Percentiles rank a stretch among this genome's conserved stretches.
phyloP scores from a whole-genome alignment of 208 protist genomes.

The Leishmania tropica region DNA sequence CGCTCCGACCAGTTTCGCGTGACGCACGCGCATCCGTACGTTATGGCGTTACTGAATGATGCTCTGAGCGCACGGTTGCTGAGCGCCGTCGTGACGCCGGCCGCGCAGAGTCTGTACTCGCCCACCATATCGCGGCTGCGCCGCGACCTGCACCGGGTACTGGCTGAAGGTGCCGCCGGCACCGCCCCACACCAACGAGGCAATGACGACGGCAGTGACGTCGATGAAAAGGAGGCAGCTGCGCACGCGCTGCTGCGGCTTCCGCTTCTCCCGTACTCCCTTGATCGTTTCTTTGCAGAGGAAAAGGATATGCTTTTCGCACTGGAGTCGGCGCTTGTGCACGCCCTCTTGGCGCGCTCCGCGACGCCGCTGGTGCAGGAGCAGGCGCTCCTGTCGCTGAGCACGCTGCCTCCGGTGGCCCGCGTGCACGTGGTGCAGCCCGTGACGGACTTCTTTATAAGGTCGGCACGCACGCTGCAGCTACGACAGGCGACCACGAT shows the following conservation, averaged over 20 bases:
- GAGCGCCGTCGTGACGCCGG: conserved; percentile 4
- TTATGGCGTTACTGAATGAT: conserved; percentile 43
- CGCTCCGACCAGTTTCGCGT: conserved; percentile 23
- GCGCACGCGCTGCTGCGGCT: conserved; percentile 12
- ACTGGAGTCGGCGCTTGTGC: conserved; percentile 55
- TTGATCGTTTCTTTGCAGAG: conserved; percentile 41
- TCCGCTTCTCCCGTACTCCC: conserved; percentile 47
- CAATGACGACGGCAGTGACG: neutral
- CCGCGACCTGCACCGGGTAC: conserved; percentile 18
- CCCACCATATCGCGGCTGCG: conserved; percentile 22
- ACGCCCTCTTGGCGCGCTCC: conserved; percentile 21
- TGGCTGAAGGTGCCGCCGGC: conserved; percentile 1
- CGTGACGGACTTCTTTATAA: conserved; percentile 60
- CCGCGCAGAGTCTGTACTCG: neutral
- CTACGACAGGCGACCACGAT: conserved; percentile 24
- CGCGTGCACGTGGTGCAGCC: conserved; percentile 52
- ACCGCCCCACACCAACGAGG: neutral
- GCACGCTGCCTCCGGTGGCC: conserved; percentile 48
- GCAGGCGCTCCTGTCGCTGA: conserved; percentile 61
- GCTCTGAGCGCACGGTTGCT: conserved; percentile 16
- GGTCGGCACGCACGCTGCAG: conserved; percentile 16
- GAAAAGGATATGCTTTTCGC: conserved; percentile 52
- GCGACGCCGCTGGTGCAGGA: conserved; percentile 41
- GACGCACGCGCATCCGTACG: conserved; percentile 20
- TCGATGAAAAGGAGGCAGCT: too few relatives aligned